Percentiles rank a stretch among this genome's conserved stretches.
Evolutionary conservation across 163 green algal species (phyloP).

Genomic region (Scenedesmus sp.): DNA sequence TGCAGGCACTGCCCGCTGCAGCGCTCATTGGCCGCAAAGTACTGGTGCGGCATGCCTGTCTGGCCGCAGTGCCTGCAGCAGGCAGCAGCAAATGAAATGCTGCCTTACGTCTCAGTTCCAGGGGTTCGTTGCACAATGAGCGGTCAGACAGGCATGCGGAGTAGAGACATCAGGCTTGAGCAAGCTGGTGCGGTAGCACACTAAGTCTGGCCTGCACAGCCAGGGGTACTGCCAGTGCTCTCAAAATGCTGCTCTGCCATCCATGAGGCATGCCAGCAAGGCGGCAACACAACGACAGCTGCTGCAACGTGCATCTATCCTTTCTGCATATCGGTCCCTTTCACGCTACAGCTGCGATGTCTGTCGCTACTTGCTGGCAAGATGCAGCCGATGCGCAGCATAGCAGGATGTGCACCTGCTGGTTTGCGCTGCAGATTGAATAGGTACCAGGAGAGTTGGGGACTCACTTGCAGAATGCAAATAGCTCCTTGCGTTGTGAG

Average conservation of each 20-base stretch:
- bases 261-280: not conserved
- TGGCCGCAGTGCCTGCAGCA: constrained; percentile 55
- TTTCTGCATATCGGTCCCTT: not conserved
- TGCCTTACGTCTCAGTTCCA: too few relatives aligned
- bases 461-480: constrained; percentile 58
- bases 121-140: too few relatives aligned
- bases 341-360: not conserved
- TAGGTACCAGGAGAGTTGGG: too few relatives aligned
- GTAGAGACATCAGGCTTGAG: too few relatives aligned
- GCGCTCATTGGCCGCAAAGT: constrained; percentile 53
- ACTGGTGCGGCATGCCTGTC: constrained; percentile 38
- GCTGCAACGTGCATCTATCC: not conserved
- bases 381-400: not conserved
- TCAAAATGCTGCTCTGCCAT: not conserved
- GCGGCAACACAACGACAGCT: not conserved
- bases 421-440: too few relatives aligned
- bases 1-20: constrained; percentile 62
- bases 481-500: constrained; percentile 55
- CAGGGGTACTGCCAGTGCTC: not conserved
- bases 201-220: not conserved
- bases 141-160: too few relatives aligned
- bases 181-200: too few relatives aligned
- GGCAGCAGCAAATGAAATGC: too few relatives aligned
- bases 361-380: not conserved
- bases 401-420: not conserved